phyloP scores from a whole-genome alignment of 2,329 filamentous ascomycete genomes.

The Aspergillus sp. region DNA sequence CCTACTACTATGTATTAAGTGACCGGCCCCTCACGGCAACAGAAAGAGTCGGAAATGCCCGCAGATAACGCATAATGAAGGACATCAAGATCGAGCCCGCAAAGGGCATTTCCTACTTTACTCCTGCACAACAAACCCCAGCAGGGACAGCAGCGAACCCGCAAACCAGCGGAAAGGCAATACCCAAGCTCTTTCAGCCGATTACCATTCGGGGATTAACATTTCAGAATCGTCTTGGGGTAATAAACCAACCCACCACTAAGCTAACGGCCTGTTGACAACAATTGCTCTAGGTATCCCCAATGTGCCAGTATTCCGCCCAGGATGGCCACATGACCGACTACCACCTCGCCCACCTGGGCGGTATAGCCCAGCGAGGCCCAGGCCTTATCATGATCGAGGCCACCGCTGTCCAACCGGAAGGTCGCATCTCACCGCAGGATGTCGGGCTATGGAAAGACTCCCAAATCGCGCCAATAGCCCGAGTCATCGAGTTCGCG shows the following conservation, averaged over 20 bases:
- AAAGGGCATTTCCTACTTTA: constrained; percentile 46
- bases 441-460: constrained; percentile 73
- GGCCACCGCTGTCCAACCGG: constrained; percentile 71
- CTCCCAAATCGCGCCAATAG: constrained; percentile 71
- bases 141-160: constrained; percentile 44
- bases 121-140: constrained; percentile 39
- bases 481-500: constrained; percentile 71
- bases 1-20: fast-evolving
- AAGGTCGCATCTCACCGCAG: constrained; percentile 76
- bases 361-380: constrained; percentile 75
- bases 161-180: constrained; percentile 41
- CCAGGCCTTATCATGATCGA: constrained; percentile 76
- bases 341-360: constrained; percentile 81
- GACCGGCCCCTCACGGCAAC: no score
- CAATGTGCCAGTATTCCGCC: constrained; percentile 68
- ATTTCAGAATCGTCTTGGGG: constrained; percentile 53
- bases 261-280: no score
- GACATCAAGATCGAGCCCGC: constrained; percentile 26
- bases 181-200: constrained; percentile 61
- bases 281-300: constrained; percentile 49
- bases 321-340: constrained; percentile 72
- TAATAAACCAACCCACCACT: not conserved
- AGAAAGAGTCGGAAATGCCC: no score
- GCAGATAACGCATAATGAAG: no score
- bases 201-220: constrained; percentile 60